Evolutionary conservation across 371 early-diverging fungal species (phyloP).

Genomic region (Dichotomocladium elegans): DNA sequence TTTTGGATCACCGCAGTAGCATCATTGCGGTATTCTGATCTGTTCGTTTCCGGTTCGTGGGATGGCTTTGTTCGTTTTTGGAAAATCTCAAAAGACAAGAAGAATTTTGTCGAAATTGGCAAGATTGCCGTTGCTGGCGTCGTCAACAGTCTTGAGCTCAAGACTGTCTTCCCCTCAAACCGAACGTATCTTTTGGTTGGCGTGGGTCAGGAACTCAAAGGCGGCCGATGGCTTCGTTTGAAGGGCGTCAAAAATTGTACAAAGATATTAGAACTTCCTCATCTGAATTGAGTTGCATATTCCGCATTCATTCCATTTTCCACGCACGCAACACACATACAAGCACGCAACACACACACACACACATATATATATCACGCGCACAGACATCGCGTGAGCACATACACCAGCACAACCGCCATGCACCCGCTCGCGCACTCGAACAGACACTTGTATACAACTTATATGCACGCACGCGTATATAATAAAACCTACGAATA

Average conservation of each 20-base stretch:
- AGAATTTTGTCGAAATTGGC: slow-evolving; percentile 59
- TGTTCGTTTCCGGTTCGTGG: slow-evolving; percentile 90
- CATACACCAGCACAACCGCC: too few species aligned
- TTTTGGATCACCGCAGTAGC: slow-evolving; percentile 88
- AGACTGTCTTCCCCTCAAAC: slow-evolving; percentile 43
- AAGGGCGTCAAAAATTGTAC: slow-evolving; percentile 70
- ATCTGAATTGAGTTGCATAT: too few species aligned
- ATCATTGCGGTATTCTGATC: slow-evolving; percentile 76
- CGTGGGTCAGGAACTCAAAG: slow-evolving; percentile 82
- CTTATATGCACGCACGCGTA: too few species aligned
- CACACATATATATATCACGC: too few species aligned
- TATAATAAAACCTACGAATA: too few species aligned
- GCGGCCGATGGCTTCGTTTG: slow-evolving; percentile 88
- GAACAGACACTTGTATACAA: too few species aligned
- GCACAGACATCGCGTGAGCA: too few species aligned
- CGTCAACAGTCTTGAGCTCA: slow-evolving; percentile 51
- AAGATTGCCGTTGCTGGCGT: slow-evolving; percentile 56
- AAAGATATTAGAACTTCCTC: slow-evolving; percentile 44
- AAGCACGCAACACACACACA: too few species aligned
- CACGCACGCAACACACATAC: too few species aligned
- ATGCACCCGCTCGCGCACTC: too few species aligned
- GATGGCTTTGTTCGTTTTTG: slow-evolving; percentile 88
- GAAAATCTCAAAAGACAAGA: slow-evolving; percentile 72
- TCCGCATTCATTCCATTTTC: too few species aligned
- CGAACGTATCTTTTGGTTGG: slow-evolving; percentile 68